Percentiles rank a stretch among this genome's conserved stretches.
These are phyloP conservation scores for Nitzschia palea DNA, from an alignment of 108 stramenopile species.

Conservation along the genomic window DNA sequence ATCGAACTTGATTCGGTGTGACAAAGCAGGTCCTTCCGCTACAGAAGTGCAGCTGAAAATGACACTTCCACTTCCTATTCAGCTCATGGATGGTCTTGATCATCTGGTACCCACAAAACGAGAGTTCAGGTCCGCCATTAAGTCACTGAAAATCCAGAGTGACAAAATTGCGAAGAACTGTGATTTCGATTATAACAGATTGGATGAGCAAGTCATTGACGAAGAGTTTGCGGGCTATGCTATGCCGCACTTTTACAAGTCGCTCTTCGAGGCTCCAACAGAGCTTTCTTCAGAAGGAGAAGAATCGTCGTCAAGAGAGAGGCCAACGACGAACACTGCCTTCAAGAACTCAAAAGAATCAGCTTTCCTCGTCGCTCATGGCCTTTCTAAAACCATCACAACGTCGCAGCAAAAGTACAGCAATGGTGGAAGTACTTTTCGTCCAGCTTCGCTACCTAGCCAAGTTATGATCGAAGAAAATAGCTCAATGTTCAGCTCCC, in stretches of 20 bases:
- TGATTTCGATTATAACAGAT: constrained; percentile 24
- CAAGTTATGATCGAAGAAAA: constrained; percentile 12
- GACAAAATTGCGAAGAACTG: constrained; percentile 25
- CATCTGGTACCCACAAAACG: constrained; percentile 13
- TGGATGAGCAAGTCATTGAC: constrained; percentile 27
- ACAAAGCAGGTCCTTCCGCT: constrained; percentile 7
- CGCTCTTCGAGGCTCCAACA: constrained; percentile 12
- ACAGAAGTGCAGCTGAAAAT: constrained; percentile 26
- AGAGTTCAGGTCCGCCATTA: constrained; percentile 15
- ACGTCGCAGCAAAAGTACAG: neutral
- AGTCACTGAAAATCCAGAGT: constrained; percentile 17
- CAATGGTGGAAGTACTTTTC: neutral
- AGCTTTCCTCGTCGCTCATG: neutral
- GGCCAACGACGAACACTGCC: neutral
- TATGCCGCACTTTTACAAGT: constrained; percentile 21
- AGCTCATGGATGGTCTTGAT: constrained; percentile 23
- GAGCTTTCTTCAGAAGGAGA: neutral
- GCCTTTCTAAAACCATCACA: neutral
- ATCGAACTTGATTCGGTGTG: constrained; percentile 17
- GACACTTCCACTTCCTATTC: constrained; percentile 32
- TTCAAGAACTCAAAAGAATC: neutral
- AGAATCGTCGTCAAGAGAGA: neutral
- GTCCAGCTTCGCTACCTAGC: constrained; percentile 1
- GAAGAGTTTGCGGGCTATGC: constrained; percentile 8
- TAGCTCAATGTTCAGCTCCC: constrained; percentile 11